Conservation (phyloP, 805 yeast genomes). For the Candida stauntonica region DNA sequence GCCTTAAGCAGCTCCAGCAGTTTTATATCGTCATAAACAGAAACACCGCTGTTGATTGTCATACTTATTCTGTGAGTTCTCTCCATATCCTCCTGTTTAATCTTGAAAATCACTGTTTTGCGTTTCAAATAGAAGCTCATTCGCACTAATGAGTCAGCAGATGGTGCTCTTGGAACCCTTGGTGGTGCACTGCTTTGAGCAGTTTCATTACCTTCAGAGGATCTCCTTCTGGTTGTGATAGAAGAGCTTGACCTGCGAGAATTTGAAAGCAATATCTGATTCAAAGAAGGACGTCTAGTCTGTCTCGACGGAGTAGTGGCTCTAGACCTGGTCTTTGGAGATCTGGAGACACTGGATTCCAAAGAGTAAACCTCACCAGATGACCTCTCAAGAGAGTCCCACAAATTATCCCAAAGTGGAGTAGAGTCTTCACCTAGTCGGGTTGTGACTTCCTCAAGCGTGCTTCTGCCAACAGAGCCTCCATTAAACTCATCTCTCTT, state of each 20-base stretch:
- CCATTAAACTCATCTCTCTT: conserved; percentile 22
- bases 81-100: conserved; percentile 11
- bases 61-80: conserved; percentile 23
- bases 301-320: conserved; percentile 20
- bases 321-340: conserved; percentile 21
- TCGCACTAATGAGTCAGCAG: conserved; percentile 23
- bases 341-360: conserved; percentile 22
- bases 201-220: conserved; percentile 11
- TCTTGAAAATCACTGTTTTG: conserved; percentile 20
- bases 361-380: conserved; percentile 26
- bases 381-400: conserved; percentile 30
- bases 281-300: conserved; percentile 21
- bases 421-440: conserved; percentile 22
- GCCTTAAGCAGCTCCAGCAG: conserved; percentile 21
- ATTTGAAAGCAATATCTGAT: conserved; percentile 13
- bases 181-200: conserved; percentile 3
- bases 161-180: conserved; percentile 12
- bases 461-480: conserved; percentile 17
- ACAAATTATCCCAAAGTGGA: conserved; percentile 30
- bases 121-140: conserved; percentile 21
- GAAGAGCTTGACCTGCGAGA: conserved; percentile 22
- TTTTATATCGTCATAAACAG: conserved; percentile 21
- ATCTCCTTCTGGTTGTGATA: conserved; percentile 5
- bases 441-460: conserved; percentile 22
- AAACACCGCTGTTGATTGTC: conserved; percentile 20